Evolutionary conservation across 2,329 filamentous ascomycete species (phyloP), one percentile per base, ranked within the genome.

Genomic region (Zymoseptoria crescenta): DNA sequence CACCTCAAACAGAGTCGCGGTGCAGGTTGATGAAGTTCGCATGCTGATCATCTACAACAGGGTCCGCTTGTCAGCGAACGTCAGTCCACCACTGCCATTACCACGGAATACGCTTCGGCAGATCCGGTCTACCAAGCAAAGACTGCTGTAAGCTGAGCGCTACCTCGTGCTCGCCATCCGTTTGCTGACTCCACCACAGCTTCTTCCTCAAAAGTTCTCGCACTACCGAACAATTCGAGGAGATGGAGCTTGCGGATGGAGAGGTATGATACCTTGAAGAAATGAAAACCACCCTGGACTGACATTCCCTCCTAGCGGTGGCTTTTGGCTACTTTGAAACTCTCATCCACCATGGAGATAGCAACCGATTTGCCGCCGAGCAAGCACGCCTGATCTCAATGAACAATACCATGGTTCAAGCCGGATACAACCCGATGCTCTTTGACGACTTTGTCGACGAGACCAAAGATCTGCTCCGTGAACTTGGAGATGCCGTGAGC

Each of bases 191-290:
- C 13, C 21, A 10, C 24, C 24, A 51, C 56, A 96, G 91, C 82
- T 86, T 20, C 81, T 99, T 57, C 88, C 91, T 6, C 81, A 87
- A 68, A 90, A 87, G 58, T 96, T 96, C 74, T 89, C 90, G 20
- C 87, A 91, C 72, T 96, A 93, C 72, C 89, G 94, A 57, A 87
- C 87, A 9, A 85, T 96, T 73, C 87, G 88, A 74, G 93, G 94
- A 56, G 93, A 97, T 76, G 94, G 94, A 60, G 95, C 96, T 73
- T 97, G 94, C 76, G 94, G 93, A 69, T 97, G 94, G 93, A 85
- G 93, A 87, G 94, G 93, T 96, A 81, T 79, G 86, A 45, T 57
- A 51, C n/a, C 45, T 19, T 21, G 29, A 24, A 19, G 2, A 8
- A n/a, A 24, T 21, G 8, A 3, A 2, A 21, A 57, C 27, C 24